phyloP scores from a whole-genome alignment of 352 stramenopile genomes.

The Elongisporangium prolatum region DNA sequence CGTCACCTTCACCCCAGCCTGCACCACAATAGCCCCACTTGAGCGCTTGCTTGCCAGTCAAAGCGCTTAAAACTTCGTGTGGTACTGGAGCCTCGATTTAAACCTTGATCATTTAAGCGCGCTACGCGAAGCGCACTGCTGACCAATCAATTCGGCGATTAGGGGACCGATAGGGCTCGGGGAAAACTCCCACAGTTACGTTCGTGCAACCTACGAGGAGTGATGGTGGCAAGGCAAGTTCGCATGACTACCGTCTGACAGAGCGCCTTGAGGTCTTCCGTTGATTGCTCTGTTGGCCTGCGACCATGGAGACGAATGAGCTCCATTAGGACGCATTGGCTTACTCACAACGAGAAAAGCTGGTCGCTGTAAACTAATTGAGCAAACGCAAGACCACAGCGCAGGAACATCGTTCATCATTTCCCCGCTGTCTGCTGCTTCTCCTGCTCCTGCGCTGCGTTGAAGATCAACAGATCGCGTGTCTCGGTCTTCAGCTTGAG shows the following conservation, averaged over 20 bases:
- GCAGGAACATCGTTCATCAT: background rate
- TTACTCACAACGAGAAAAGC: background rate
- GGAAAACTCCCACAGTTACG: background rate
- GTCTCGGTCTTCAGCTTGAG: conserved; percentile 58
- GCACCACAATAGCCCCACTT: background rate
- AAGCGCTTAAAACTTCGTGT: background rate
- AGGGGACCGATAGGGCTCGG: background rate
- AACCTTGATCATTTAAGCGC: conserved; percentile 12
- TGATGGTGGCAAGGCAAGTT: background rate
- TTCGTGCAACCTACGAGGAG: conserved; percentile 8
- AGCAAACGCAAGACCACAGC: background rate
- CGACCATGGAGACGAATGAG: background rate
- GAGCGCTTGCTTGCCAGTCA: background rate
- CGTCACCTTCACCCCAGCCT: background rate
- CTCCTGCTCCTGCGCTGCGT: conserved; percentile 29
- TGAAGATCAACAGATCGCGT: conserved; percentile 51
- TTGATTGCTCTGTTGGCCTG: background rate
- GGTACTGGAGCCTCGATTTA: background rate
- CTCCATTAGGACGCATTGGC: background rate
- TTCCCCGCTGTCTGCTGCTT: conserved; percentile 6
- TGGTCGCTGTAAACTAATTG: no score
- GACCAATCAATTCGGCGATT: conserved; percentile 21
- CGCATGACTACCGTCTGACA: background rate
- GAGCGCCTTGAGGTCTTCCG: background rate
- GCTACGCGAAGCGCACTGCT: conserved; percentile 16